Evolutionary conservation across 805 yeast genomes (phyloP).

Genomic region (Wickerhamiella vanderwaltii): DNA sequence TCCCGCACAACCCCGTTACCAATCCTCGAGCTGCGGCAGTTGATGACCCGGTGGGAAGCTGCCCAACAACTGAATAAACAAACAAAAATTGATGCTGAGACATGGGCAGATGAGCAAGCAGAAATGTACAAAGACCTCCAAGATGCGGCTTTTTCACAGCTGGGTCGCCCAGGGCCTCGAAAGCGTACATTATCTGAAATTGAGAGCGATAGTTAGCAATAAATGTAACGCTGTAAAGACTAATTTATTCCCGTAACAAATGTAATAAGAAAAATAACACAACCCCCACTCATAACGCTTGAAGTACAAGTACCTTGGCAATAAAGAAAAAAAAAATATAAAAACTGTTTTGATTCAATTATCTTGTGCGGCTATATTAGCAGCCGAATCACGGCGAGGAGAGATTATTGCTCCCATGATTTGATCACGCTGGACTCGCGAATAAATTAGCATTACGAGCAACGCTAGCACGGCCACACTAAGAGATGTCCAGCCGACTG

Average conservation of each 20-base stretch:
- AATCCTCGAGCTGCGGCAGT: slow-evolving; percentile 42
- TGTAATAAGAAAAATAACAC: too few relatives aligned
- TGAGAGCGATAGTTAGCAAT: too few relatives aligned
- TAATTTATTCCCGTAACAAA: too few relatives aligned
- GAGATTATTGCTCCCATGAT: not conserved
- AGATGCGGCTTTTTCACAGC: slow-evolving; percentile 11
- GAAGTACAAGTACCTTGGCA: too few relatives aligned
- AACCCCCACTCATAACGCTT: too few relatives aligned
- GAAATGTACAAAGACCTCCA: slow-evolving; percentile 18
- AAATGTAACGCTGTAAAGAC: too few relatives aligned
- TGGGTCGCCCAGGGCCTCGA: slow-evolving; percentile 7
- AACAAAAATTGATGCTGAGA: slow-evolving; percentile 16
- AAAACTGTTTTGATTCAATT: too few relatives aligned
- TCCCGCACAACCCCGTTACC: slow-evolving; percentile 58
- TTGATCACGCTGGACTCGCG: not conserved
- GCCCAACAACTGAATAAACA: slow-evolving; percentile 7
- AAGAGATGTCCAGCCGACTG: not conserved
- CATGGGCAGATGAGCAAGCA: slow-evolving; percentile 19
- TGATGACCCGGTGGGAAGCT: slow-evolving; percentile 32
- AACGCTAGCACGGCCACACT: slow-evolving; percentile 5
- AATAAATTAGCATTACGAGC: not conserved
- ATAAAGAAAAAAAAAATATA: too few relatives aligned
- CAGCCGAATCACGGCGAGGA: too few relatives aligned
- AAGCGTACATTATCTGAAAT: not conserved
- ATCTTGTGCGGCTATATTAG: too few relatives aligned